phyloP scores from a whole-genome alignment of 1,284 basidiomycete genomes.

The Fomitopsis pinicola region DNA sequence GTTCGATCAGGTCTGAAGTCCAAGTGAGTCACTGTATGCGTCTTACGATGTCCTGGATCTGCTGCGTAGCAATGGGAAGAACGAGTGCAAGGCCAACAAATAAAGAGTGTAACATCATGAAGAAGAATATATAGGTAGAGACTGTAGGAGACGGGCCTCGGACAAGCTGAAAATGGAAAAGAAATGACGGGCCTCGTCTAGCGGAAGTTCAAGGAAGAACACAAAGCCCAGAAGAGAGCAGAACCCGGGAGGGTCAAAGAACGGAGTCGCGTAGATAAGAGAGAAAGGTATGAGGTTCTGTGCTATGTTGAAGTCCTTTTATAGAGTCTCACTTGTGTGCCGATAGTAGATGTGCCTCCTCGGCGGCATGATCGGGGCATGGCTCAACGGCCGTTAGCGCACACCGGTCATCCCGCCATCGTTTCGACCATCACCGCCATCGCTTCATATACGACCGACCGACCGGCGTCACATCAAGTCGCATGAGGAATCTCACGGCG shows the following conservation, averaged over 20 bases:
- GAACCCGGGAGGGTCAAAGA: background rate
- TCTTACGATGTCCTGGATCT: constrained; percentile 34
- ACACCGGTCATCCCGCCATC: background rate
- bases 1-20: background rate
- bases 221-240: background rate
- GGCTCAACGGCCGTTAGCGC: background rate
- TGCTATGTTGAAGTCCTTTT: background rate
- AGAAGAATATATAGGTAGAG: background rate
- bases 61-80: constrained; percentile 20
- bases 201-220: background rate
- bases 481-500: too few relatives aligned
- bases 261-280: background rate
- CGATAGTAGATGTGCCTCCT: background rate
- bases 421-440: background rate
- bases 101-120: constrained; percentile 11
- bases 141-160: background rate
- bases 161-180: background rate
- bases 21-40: background rate
- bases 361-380: background rate
- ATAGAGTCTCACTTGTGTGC: background rate
- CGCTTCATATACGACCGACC: too few relatives aligned
- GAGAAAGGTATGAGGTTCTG: background rate
- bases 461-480: too few relatives aligned
- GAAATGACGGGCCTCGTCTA: background rate
- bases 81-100: constrained; percentile 7